Conservation (phyloP, 495 filamentous ascomycete genomes). For the Podospora comata region DNA sequence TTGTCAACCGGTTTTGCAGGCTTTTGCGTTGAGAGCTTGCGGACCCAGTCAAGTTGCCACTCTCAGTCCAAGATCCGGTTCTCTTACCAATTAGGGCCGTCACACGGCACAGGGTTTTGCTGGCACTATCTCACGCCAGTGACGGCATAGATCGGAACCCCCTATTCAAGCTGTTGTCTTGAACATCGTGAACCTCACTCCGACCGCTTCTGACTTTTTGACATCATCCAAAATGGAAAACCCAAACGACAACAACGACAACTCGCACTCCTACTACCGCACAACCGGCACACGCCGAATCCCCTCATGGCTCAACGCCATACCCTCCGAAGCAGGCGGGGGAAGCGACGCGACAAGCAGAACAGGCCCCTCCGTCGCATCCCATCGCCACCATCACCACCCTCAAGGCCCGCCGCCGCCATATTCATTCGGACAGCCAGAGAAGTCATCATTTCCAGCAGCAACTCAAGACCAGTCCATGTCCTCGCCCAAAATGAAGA, state of each 20-base stretch:
- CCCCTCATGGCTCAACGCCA: slow-evolving; percentile 15
- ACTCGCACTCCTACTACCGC: background rate
- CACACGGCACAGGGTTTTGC: background rate
- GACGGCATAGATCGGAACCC: background rate
- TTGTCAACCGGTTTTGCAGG: background rate
- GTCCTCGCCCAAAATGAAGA: background rate
- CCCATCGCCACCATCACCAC: background rate
- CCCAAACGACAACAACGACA: background rate
- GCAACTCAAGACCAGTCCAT: background rate
- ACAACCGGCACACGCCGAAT: background rate
- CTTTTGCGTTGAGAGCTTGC: background rate
- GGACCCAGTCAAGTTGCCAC: background rate
- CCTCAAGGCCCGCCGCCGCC: background rate
- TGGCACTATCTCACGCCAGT: background rate
- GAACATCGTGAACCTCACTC: background rate
- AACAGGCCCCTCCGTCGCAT: background rate
- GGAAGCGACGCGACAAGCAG: slow-evolving; percentile 8
- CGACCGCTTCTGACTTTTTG: no score
- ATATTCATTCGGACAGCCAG: background rate
- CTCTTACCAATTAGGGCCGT: background rate
- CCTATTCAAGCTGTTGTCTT: background rate
- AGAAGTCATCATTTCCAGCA: background rate
- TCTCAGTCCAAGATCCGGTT: background rate
- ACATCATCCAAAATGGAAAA: background rate
- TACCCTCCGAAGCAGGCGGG: slow-evolving; percentile 13